These are phyloP conservation scores for Penicillium cataractarum DNA, from an alignment of 495 filamentous ascomycete genomes.

Conservation along the genomic window DNA sequence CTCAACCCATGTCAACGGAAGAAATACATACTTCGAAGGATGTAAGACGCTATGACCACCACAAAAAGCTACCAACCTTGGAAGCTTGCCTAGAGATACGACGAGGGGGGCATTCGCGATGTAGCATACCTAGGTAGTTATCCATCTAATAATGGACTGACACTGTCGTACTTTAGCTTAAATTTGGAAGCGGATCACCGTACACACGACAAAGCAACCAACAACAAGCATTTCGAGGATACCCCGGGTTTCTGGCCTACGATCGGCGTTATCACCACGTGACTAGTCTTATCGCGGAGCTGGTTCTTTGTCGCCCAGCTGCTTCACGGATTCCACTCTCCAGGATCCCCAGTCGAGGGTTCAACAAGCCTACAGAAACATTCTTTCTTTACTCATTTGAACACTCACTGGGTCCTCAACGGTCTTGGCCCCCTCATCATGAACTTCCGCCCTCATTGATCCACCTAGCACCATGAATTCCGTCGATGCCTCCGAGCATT, in stretches of 20 bases:
- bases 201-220: background rate
- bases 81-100: background rate
- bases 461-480: slow-evolving; percentile 67
- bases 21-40: too few relatives aligned
- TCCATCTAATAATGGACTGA: too few relatives aligned
- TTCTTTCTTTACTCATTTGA: background rate
- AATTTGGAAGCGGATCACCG: too few relatives aligned
- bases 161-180: too few relatives aligned
- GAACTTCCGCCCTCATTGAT: slow-evolving; percentile 18
- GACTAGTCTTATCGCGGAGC: slow-evolving; percentile 26
- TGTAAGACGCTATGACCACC: background rate
- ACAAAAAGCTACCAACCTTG: background rate
- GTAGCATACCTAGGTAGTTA: too few relatives aligned
- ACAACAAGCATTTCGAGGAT: too few relatives aligned
- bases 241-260: background rate
- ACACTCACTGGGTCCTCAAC: slow-evolving; percentile 5
- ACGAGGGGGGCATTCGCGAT: too few relatives aligned
- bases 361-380: background rate
- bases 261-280: slow-evolving; percentile 23
- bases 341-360: background rate
- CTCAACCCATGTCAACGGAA: too few relatives aligned
- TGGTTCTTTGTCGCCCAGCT: slow-evolving; percentile 8
- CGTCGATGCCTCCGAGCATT: slow-evolving; percentile 88
- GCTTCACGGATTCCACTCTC: background rate
- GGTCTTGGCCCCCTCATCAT: slow-evolving; percentile 16